Percentiles rank a stretch among this genome's conserved stretches.
Evolutionary conservation across 495 filamentous ascomycete genomes (phyloP).

Genomic region (Penicillium parvum): DNA sequence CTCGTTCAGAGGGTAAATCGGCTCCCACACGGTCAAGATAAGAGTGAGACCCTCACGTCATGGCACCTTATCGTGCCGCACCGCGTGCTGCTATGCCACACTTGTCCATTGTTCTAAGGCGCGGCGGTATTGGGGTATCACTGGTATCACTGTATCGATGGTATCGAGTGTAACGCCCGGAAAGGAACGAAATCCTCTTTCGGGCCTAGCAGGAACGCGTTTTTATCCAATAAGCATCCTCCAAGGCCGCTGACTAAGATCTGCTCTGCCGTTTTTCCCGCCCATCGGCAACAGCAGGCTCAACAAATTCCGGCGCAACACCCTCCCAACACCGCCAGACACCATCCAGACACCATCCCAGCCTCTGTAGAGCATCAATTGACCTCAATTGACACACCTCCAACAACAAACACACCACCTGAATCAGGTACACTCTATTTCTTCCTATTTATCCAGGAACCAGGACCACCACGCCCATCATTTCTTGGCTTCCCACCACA

Average conservation of each 20-base stretch:
- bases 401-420: background rate
- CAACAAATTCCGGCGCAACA: background rate
- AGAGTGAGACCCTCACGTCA: slow-evolving; percentile 29
- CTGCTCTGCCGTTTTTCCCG: slow-evolving; percentile 6
- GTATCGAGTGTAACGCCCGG: background rate
- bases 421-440: no score
- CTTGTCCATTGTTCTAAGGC: no score
- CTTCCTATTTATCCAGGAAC: background rate
- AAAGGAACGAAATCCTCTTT: background rate
- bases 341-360: background rate
- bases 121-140: no score
- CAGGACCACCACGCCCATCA: background rate
- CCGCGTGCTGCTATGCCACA: background rate
- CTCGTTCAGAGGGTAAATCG: background rate
- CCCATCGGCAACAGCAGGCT: slow-evolving; percentile 1
- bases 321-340: background rate
- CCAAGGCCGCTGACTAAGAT: slow-evolving; percentile 11
- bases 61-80: slow-evolving; percentile 23
- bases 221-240: slow-evolving; percentile 10
- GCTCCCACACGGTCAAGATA: slow-evolving; percentile 11
- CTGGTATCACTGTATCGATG: no score
- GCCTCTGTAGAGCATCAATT: background rate
- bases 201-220: background rate
- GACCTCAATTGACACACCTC: background rate
- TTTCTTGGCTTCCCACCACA: slow-evolving; percentile 22